Evolutionary conservation across 257 asterid species (phyloP).

Genomic region (Verbena officinalis): DNA sequence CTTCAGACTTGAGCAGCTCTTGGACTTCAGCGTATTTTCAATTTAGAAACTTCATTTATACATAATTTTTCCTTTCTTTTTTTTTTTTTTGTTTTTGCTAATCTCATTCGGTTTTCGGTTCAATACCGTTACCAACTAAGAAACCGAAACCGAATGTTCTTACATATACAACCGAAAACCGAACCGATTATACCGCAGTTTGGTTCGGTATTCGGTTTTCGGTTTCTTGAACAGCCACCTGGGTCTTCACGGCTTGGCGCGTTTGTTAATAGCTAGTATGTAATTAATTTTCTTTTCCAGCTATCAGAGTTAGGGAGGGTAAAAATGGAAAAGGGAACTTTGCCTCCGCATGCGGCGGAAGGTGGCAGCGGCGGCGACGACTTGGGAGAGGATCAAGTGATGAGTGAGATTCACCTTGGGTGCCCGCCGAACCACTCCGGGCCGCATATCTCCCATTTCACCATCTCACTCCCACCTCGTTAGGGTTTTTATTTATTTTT

Average conservation of each 20-base stretch:
- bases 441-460: constrained; percentile 67
- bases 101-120: too few species aligned
- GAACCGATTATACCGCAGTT: too few species aligned
- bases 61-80: too few species aligned
- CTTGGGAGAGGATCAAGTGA: constrained; percentile 67
- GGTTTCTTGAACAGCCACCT: too few species aligned
- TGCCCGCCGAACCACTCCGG: constrained; percentile 77
- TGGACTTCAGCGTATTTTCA: too few species aligned
- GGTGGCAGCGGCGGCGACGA: constrained; percentile 27
- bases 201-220: too few species aligned
- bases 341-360: constrained; percentile 32
- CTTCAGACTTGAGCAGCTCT: too few species aligned
- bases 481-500: constrained; percentile 35
- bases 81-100: too few species aligned
- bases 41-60: too few species aligned
- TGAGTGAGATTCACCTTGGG: constrained; percentile 96
- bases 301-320: constrained; percentile 7
- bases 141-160: too few species aligned
- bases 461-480: constrained; percentile 54
- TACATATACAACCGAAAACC: too few species aligned
- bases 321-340: constrained; percentile 38
- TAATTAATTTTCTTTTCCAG: not conserved
- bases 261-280: not conserved
- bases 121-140: too few species aligned
- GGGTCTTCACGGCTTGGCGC: constrained; percentile 11